Percentiles rank a stretch among this genome's conserved stretches.
Evolutionary conservation across 1,139 yeast species (phyloP).

Genomic region (Casaregolazyma suthepensis): DNA sequence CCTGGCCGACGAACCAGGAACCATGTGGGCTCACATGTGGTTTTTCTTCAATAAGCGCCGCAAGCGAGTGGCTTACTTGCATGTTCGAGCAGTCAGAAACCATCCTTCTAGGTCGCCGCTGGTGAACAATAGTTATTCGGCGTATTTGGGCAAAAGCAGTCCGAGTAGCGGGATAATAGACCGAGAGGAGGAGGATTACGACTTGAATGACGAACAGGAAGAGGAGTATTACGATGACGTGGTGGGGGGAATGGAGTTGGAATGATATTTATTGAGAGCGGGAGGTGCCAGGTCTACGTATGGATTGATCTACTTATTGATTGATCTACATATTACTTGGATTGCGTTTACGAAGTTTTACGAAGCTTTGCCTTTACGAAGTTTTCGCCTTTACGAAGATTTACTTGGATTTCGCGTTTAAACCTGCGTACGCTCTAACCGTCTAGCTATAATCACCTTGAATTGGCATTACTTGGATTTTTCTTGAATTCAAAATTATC

Average conservation of each 20-base stretch:
- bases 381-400: no score
- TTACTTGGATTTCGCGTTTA: no score
- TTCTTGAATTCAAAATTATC: no score
- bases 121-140: not conserved
- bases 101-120: constrained; percentile 17
- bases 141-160: constrained; percentile 8
- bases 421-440: no score
- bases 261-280: constrained; percentile 9
- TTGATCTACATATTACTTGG: not conserved
- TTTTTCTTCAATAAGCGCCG: constrained; percentile 85
- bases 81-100: constrained; percentile 39
- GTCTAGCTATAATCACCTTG: no score
- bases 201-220: constrained; percentile 28
- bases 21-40: constrained; percentile 89
- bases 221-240: constrained; percentile 17
- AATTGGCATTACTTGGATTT: no score
- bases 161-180: constrained; percentile 9
- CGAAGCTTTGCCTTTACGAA: no score
- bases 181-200: constrained; percentile 45
- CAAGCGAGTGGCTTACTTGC: constrained; percentile 84
- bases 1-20: constrained; percentile 67
- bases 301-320: not conserved
- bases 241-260: constrained; percentile 38
- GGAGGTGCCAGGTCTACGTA: not conserved
- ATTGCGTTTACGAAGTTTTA: no score